Evolutionary conservation across 176 grass and related monocot species (phyloP), one percentile per base, ranked within the genome.

Genomic region (Panicum miliaceum): DNA sequence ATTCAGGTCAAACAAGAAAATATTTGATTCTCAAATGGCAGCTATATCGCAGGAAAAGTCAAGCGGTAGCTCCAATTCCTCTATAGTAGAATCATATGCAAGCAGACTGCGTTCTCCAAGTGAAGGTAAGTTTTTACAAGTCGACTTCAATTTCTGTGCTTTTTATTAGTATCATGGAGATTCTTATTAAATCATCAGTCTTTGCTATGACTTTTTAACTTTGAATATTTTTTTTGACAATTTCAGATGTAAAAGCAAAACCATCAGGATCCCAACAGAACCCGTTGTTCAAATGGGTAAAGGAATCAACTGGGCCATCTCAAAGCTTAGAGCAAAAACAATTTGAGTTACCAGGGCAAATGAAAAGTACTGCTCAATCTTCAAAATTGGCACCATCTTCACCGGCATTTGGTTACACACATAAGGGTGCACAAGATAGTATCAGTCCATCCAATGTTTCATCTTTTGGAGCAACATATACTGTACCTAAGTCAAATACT

Each of bases 221-320:
- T 71, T 12, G 62, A 42, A 71, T 3, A 12, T 80, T 73, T 58
- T 58, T 83, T 64, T 89, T 83, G 66, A 64, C 75, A 88, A 82
- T 57, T 79, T 78, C 63, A 72, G 73, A 89, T 62, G 88, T 78
- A 78, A 94, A 89, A 45, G 82, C 54, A 68, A 88, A 86, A 77
- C 61, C 82, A 15, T 90, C 76, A 82, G 80, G 50, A 81, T 38
- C 87, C 78, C 83, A 91, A 74, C 76, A 83, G 77, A 89, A 82
- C 87, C 78, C 83, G 81, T 84, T 92, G 36, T 98, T 98, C 85
- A 98, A 89, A 81, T 98, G 91, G 96, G 89, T 82, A 57, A 98
- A 85, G 42, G 91, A 98, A 76, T 76, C 88, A 14, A 64, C 80
- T 56, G 82, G 71, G 23, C 61, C 84, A 77, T 91, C 89, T 80